Evolutionary conservation across 129 eudicot species (phyloP).

Genomic region (Logfia minima): DNA sequence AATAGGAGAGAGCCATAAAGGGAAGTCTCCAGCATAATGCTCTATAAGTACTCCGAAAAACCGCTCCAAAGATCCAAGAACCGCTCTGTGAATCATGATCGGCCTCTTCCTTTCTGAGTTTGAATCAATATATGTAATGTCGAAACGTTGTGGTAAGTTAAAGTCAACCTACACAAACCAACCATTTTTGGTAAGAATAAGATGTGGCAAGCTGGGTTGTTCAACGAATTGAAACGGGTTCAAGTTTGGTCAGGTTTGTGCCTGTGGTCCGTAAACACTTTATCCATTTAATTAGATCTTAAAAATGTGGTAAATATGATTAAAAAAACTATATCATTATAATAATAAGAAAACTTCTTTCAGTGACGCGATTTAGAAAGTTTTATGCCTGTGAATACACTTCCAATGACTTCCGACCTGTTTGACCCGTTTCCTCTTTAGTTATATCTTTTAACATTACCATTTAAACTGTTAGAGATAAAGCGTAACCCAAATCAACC

Average conservation of each 20-base stretch:
- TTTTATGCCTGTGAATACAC: neutral
- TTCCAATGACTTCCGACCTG: neutral
- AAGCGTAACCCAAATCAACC: neutral
- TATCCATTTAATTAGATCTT: too few species aligned
- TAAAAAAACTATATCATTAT: neutral
- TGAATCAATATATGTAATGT: constrained; percentile 84
- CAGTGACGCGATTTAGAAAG: neutral
- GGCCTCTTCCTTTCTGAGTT: constrained; percentile 81
- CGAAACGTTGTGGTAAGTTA: constrained; percentile 87
- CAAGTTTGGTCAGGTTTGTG: neutral
- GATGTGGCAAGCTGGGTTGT: neutral
- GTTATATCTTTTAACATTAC: neutral
- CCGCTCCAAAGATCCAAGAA: constrained; percentile 95
- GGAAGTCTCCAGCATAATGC: constrained; percentile 96
- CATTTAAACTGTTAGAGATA: neutral
- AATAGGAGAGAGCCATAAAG: constrained; percentile 91
- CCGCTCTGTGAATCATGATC: constrained; percentile 96
- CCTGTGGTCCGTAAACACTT: too few species aligned
- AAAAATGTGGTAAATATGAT: neutral
- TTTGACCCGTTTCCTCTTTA: neutral
- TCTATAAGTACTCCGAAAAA: constrained; percentile 94
- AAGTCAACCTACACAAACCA: constrained; percentile 72
- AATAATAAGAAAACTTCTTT: too few species aligned
- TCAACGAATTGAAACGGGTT: neutral
- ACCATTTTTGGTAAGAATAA: neutral